A percentile compares a stretch with the other conserved stretches of the same genome.
Evolutionary conservation across 805 yeast genomes (phyloP).

Genomic region (Metschnikowia koreensis): DNA sequence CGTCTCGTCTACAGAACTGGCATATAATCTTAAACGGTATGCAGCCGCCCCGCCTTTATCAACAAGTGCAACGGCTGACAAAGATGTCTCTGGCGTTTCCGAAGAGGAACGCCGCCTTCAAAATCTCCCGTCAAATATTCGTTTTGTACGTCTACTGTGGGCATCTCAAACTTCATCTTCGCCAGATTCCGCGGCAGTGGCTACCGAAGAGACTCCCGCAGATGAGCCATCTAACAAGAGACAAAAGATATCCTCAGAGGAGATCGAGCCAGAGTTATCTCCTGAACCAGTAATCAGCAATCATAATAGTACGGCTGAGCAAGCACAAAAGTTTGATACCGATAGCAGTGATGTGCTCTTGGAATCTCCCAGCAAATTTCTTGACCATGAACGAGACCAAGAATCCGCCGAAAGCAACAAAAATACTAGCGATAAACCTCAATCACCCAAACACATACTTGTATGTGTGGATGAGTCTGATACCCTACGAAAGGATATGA

Average conservation of each 20-base stretch:
- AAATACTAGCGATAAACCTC: too few species aligned
- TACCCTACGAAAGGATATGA: background rate
- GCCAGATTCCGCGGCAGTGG: background rate
- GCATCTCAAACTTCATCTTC: background rate
- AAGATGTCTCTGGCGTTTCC: background rate
- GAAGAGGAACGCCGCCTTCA: slow-evolving; percentile 9
- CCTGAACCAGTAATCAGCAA: too few species aligned
- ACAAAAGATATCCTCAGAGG: background rate
- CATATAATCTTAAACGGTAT: slow-evolving; percentile 1
- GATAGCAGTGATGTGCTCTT: background rate
- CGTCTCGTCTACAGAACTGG: slow-evolving; percentile 14
- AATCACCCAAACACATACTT: background rate
- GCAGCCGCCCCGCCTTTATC: background rate
- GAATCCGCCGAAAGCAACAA: background rate
- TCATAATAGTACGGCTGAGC: background rate
- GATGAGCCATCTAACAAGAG: background rate
- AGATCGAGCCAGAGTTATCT: background rate
- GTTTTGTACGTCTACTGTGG: slow-evolving; percentile 15
- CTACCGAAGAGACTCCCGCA: background rate
- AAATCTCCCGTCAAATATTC: slow-evolving; percentile 16
- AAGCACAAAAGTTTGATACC: background rate
- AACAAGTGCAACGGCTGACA: background rate
- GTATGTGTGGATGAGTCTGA: background rate
- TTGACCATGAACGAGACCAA: background rate
- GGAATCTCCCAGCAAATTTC: background rate